Conservation (phyloP, 495 filamentous ascomycete species). For the Penicillium waksmanii region DNA sequence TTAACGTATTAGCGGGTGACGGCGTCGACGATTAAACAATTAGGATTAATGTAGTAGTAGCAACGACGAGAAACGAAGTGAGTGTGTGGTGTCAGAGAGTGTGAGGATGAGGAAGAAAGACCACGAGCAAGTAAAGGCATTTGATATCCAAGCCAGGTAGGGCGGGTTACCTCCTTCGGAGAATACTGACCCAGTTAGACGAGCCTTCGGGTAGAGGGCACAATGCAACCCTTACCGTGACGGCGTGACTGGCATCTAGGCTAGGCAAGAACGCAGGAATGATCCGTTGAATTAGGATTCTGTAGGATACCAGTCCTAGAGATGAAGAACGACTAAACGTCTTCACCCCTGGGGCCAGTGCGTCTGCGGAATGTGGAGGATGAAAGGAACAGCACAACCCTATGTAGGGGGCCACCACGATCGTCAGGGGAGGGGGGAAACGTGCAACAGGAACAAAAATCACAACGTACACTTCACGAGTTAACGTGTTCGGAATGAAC, state of each 20-base stretch:
- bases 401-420: slow-evolving; percentile 49
- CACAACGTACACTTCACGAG: slow-evolving; percentile 43
- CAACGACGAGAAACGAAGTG: background rate
- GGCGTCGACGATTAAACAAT: slow-evolving; percentile 26
- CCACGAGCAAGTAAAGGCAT: slow-evolving; percentile 23
- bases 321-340: slow-evolving; percentile 74
- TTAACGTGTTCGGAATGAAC: slow-evolving; percentile 35
- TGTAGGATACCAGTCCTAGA: slow-evolving; percentile 49
- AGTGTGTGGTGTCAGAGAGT: slow-evolving; percentile 14
- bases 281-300: slow-evolving; percentile 44
- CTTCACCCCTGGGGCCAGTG: slow-evolving; percentile 61
- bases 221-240: slow-evolving; percentile 68
- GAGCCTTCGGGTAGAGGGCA: slow-evolving; percentile 53
- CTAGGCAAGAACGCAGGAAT: slow-evolving; percentile 56
- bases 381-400: slow-evolving; percentile 44
- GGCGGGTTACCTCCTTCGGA: slow-evolving; percentile 28
- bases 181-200: slow-evolving; percentile 52
- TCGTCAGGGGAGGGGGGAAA: slow-evolving; percentile 45
- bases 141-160: slow-evolving; percentile 30
- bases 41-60: slow-evolving; percentile 16
- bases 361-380: slow-evolving; percentile 59
- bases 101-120: slow-evolving; percentile 19
- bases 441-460: slow-evolving; percentile 35
- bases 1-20: slow-evolving; percentile 39
- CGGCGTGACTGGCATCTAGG: slow-evolving; percentile 60